Evolutionary conservation across 306 rosid species (phyloP), one percentile per base, ranked within the genome.

Genomic region (Glycine tomentella): DNA sequence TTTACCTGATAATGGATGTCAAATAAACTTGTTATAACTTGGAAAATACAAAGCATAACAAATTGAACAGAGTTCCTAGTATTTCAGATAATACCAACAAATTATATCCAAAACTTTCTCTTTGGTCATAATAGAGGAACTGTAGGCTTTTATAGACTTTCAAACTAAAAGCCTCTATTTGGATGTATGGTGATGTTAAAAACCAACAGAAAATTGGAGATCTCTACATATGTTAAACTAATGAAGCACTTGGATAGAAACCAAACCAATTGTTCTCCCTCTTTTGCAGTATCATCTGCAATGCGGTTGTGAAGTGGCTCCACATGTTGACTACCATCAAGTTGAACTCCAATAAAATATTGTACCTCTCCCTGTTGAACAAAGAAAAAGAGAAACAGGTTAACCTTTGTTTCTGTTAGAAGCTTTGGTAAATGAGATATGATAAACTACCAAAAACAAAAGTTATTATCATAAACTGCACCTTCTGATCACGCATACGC

Each of bases 401-500:
- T 59, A 68, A 72, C 6, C 48, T 69, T 49, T 76, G 70, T 25
- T 77, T 71, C 45, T 64, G 10, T 57, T 44, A 8, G 8, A 75
- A 55, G 8, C 15, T 63, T 33, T 42, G 66, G 34, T 56, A 13
- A 59, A 77, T n/a, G 38, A 8, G 40, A 52, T n/a, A 34, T 40
- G 33, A 80, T 40, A 42, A 50, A 15, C 76, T 44, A 55, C 14
- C 7, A 6, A 63, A 69, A 73, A 45, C 49, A 20, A 7, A 44
- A 68, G 6, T 25, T 25, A 25, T 25, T 25, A 1, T 53, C n/a
- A 45, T 55, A 11, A 44, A 58, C 13, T 40, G 17, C 87, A 92
- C 99, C 98, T 93, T 95, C 55, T 95, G 97, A 59, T 95, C 99
- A 85, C 98, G 97, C 99, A 95, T 95, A 72, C 98, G 97, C 86